A percentile compares a stretch with the other conserved stretches of the same genome.
Evolutionary conservation across 352 stramenopile genomes (phyloP).

Genomic region (Pythium aquatile): DNA sequence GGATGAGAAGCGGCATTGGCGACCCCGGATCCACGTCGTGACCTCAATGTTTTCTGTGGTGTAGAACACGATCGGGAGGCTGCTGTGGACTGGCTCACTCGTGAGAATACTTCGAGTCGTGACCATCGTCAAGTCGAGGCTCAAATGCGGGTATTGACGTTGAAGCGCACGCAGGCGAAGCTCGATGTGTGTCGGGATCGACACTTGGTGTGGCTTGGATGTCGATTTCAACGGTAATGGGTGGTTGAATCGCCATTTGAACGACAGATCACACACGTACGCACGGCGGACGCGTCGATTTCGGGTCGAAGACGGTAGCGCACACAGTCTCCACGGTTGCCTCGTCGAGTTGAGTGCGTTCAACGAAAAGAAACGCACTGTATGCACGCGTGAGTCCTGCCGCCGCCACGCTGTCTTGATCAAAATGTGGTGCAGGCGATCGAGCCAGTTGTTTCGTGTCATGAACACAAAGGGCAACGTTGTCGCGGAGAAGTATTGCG

Average conservation of each 20-base stretch:
- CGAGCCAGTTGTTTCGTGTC: conserved; percentile 22
- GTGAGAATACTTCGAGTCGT: conserved; percentile 15
- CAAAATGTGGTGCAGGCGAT: conserved; percentile 19
- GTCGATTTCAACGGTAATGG: neutral
- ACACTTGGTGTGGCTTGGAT: neutral
- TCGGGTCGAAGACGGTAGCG: neutral
- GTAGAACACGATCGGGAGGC: conserved; percentile 17
- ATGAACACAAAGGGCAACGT: conserved; percentile 11
- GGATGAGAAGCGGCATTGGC: neutral
- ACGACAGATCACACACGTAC: conserved; percentile 1
- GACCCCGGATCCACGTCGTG: conserved; percentile 18
- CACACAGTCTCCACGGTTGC: conserved; percentile 2
- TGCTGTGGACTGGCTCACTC: neutral
- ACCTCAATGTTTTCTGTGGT: conserved; percentile 21
- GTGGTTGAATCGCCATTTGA: conserved; percentile 14
- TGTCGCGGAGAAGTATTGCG: conserved; percentile 2
- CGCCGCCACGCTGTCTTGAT: conserved; percentile 7
- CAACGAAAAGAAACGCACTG: neutral
- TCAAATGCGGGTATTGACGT: conserved; percentile 13
- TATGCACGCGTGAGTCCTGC: conserved; percentile 12
- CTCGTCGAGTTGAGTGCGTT: neutral
- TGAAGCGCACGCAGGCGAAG: conserved; percentile 7
- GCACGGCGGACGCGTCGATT: neutral
- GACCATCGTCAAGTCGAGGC: conserved; percentile 18
- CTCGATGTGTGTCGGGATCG: conserved; percentile 14